Evolutionary conservation across 2,329 filamentous ascomycete species (phyloP).

Genomic region (Aspergillus sergii): DNA sequence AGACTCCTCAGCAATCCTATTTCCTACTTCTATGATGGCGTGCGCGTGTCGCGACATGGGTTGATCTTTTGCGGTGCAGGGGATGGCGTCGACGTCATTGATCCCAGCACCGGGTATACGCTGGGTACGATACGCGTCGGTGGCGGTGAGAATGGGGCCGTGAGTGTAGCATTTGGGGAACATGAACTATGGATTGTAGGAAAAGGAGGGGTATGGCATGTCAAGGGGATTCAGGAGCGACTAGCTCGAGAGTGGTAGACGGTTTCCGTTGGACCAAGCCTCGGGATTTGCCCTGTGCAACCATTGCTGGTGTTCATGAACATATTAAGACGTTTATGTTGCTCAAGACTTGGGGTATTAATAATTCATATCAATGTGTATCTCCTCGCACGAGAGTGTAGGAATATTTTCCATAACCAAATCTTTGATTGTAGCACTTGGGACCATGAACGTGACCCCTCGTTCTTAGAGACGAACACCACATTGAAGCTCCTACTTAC

Average conservation of each 20-base stretch:
- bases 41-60: conserved; percentile 13
- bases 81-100: conserved; percentile 17
- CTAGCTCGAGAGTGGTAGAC: conserved; percentile 15
- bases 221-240: conserved; percentile 9
- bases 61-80: conserved; percentile 17
- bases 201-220: conserved; percentile 17
- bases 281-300: no score
- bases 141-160: conserved; percentile 16
- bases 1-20: conserved; percentile 12
- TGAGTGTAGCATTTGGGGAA: conserved; percentile 12
- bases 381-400: no score
- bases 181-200: conserved; percentile 20
- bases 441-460: no score
- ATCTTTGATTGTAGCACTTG: no score
- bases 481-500: no score
- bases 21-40: conserved; percentile 16
- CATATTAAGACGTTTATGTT: no score
- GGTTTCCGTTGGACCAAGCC: no score
- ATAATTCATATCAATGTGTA: no score
- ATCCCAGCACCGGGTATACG: conserved; percentile 11
- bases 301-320: no score
- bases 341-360: no score
- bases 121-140: conserved; percentile 16
- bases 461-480: no score
- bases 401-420: no score